phyloP scores from a whole-genome alignment of 805 yeast genomes.

The Yarrowia porcina region DNA sequence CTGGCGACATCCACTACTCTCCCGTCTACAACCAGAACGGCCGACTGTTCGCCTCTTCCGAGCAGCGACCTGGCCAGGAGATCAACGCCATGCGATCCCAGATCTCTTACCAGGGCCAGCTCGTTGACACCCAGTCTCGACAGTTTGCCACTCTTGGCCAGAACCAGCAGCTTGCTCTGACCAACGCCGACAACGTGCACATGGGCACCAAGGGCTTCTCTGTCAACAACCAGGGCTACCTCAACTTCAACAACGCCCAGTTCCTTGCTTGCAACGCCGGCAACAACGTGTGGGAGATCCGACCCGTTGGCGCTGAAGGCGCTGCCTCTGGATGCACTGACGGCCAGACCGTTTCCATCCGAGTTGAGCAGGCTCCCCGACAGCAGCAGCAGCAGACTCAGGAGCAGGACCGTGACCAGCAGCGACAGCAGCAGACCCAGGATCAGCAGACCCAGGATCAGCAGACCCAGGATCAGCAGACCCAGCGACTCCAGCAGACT shows the following conservation, averaged over 20 bases:
- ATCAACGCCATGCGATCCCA: slow-evolving; percentile 11
- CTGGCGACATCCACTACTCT: neutral
- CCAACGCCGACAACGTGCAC: slow-evolving; percentile 92
- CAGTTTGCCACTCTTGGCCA: slow-evolving; percentile 11
- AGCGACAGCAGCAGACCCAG: slow-evolving; percentile 3
- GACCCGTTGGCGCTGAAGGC: slow-evolving; percentile 27
- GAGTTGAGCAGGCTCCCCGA: slow-evolving; percentile 23
- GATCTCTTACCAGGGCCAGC: neutral
- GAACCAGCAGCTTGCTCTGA: slow-evolving; percentile 8
- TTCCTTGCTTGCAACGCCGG: slow-evolving; percentile 25
- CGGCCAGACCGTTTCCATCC: slow-evolving; percentile 24
- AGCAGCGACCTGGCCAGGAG: neutral
- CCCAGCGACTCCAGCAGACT: slow-evolving; percentile 10
- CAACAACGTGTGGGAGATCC: slow-evolving; percentile 30
- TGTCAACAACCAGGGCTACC: slow-evolving; percentile 23
- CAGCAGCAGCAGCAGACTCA: slow-evolving; percentile 15
- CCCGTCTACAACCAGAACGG: slow-evolving; percentile 9
- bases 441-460: neutral
- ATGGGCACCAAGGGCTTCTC: slow-evolving; percentile 78
- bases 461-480: slow-evolving; percentile 2
- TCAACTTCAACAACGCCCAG: slow-evolving; percentile 10
- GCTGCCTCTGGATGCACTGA: slow-evolving; percentile 28
- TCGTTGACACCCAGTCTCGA: neutral
- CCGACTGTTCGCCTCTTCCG: slow-evolving; percentile 2
- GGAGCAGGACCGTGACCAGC: neutral